Evolutionary conservation across 2,329 filamentous ascomycete genomes (phyloP), one percentile per base, ranked within the genome.

Genomic region (Diaporthe vexans): DNA sequence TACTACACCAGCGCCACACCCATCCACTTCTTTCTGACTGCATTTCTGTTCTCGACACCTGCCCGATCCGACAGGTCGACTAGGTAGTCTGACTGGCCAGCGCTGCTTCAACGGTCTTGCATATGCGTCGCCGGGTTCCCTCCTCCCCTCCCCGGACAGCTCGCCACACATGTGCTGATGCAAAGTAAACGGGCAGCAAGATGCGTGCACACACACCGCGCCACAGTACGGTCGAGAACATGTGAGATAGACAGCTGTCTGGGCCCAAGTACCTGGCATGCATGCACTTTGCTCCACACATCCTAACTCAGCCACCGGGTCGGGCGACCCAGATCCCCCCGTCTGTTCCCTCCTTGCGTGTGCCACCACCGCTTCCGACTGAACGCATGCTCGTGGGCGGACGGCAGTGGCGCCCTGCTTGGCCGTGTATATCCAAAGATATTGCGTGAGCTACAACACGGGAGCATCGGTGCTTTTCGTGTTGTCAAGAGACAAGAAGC

Each of bases 81-180:
- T 21, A 35, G 43, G 5, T 43, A 35, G 19, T 15, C 26, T 29
- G 26, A 52, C 61, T 54, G 33, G 46, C 17, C 59, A 51, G 59
- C 19, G 43, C 46, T 24, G 61, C 61, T 35, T 52, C 63, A 67
- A 67, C 63, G 63, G 63, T 52, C 46, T 48, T 67, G 63, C 63
- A 52, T 67, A 21, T 67, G 63, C 46, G 5, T 19, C 17, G 61
- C 61, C 43, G 43, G 59, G 33, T 33, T 8, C 33, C n/a, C n/a
- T 40, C n/a, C 21, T 7, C 56, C 19, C n/a, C n/a, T 63, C 58
- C 37, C 58, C 58, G 37, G 37, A 29, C 37, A 29, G 37, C 40
- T 33, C 17, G 40, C 59, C 29, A 26, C 26, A 19, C 61, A 51
- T 35, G 43, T 21, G 21, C n/a, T 46, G 43, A 46, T 46, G 43